A percentile compares a stretch with the other conserved stretches of the same genome.
Evolutionary conservation across 2,329 filamentous ascomycete genomes (phyloP).

Genomic region (Colletotrichum sp.): DNA sequence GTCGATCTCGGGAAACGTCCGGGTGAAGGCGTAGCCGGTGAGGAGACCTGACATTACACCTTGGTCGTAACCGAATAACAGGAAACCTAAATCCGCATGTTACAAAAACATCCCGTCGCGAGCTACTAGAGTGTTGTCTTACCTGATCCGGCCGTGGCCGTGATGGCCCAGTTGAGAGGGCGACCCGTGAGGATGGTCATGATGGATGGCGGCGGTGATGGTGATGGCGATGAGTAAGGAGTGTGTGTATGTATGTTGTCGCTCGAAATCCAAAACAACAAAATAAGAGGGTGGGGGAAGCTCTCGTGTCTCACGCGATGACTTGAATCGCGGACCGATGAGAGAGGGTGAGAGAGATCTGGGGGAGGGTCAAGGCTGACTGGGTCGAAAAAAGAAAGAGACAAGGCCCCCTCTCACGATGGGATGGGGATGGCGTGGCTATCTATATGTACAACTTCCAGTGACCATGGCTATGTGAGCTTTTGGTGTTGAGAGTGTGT

Average conservation of each 20-base stretch:
- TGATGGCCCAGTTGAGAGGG: slow-evolving; percentile 43
- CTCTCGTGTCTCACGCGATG: not conserved
- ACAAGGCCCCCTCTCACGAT: not conserved
- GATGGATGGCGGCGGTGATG: not conserved
- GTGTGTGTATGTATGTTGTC: not conserved
- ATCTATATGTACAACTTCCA: not conserved
- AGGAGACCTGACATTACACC: slow-evolving; percentile 36
- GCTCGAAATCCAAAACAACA: not conserved
- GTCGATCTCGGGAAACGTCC: slow-evolving; percentile 37
- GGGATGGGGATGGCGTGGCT: not conserved
- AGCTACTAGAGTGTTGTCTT: not conserved
- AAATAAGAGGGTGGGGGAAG: not conserved
- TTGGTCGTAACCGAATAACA: slow-evolving; percentile 28
- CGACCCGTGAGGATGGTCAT: slow-evolving; percentile 31
- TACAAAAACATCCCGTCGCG: not conserved
- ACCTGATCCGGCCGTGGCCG: slow-evolving; percentile 34
- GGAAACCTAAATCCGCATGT: slow-evolving; percentile 27
- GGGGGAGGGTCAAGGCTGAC: not conserved
- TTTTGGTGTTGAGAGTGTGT: slow-evolving; percentile 2
- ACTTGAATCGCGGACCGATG: not conserved
- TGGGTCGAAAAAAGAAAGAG: not conserved
- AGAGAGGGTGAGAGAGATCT: not conserved
- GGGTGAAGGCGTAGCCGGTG: slow-evolving; percentile 35
- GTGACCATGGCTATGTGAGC: not conserved
- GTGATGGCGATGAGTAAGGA: not conserved